These are phyloP conservation scores for Anaeromyces robustus DNA, from an alignment of 192 early-diverging fungal species.

Conservation along the genomic window DNA sequence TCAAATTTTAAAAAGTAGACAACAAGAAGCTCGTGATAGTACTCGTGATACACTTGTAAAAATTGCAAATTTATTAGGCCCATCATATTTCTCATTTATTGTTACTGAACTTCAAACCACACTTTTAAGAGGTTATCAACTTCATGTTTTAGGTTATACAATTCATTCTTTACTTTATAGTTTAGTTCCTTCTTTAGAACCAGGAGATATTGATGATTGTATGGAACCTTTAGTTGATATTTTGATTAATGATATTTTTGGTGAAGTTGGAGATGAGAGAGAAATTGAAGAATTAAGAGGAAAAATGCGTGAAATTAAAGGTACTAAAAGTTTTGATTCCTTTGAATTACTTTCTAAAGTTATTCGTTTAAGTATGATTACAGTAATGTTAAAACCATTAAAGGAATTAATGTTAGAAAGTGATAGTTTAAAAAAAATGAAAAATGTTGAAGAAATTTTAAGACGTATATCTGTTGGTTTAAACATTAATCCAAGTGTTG, in stretches of 20 bases:
- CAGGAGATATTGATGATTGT: constrained; percentile 65
- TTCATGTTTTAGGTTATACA: constrained; percentile 92
- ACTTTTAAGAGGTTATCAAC: constrained; percentile 69
- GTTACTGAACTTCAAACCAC: constrained; percentile 66
- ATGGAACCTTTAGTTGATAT: constrained; percentile 53
- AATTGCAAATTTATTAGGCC: constrained; percentile 68
- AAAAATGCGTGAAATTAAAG: constrained; percentile 82
- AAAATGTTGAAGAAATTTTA: constrained; percentile 68
- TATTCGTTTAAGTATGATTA: constrained; percentile 49
- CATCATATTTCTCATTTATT: constrained; percentile 72
- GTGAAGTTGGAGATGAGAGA: constrained; percentile 70
- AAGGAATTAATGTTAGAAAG: constrained; percentile 78
- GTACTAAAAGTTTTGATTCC: constrained; percentile 66
- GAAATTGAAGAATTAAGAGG: constrained; percentile 75
- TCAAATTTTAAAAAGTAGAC: constrained; percentile 64
- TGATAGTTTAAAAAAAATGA: constrained; percentile 53
- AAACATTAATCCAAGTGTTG: constrained; percentile 54
- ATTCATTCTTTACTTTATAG: constrained; percentile 66
- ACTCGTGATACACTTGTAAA: constrained; percentile 76
- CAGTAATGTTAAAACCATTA: constrained; percentile 59
- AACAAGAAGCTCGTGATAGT: constrained; percentile 70
- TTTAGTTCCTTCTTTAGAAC: constrained; percentile 29
- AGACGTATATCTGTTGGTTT: constrained; percentile 59
- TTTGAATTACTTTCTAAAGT: constrained; percentile 68
- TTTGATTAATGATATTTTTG: constrained; percentile 84